Percentiles rank a stretch among this genome's conserved stretches.
Evolutionary conservation across 2,329 filamentous ascomycete genomes (phyloP).

Genomic region (Sclerotinia minor): DNA sequence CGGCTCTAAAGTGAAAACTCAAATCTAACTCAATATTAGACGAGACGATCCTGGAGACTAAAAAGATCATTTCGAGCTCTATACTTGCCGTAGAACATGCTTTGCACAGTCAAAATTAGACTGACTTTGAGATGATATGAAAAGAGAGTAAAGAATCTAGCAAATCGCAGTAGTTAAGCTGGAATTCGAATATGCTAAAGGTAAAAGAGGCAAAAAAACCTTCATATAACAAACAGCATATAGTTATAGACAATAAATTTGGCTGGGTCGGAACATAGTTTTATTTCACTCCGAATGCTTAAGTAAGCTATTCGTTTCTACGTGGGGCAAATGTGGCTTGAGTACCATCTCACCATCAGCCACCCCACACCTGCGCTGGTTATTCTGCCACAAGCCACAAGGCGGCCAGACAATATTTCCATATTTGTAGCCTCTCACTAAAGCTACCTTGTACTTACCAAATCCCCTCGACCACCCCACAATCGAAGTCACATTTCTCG

Average conservation of each 20-base stretch:
- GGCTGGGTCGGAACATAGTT: conserved; percentile 19
- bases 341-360: conserved; percentile 1
- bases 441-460: background rate
- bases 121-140: background rate
- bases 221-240: background rate
- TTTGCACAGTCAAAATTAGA: conserved; percentile 24
- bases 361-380: background rate
- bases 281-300: conserved; percentile 19
- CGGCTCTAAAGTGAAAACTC: conserved; percentile 16
- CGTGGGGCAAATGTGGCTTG: background rate
- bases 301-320: conserved; percentile 7
- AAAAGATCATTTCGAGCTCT: conserved; percentile 1
- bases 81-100: conserved; percentile 34
- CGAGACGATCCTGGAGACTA: background rate
- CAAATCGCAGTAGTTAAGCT: background rate
- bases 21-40: conserved; percentile 17
- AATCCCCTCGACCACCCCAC: conserved; percentile 21
- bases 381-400: background rate
- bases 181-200: background rate
- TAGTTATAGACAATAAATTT: conserved; percentile 15
- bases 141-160: background rate
- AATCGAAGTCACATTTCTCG: background rate
- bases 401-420: background rate
- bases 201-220: conserved; percentile 19
- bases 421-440: background rate